Conservation (phyloP, 805 yeast species). For the Candida nitratophila region DNA sequence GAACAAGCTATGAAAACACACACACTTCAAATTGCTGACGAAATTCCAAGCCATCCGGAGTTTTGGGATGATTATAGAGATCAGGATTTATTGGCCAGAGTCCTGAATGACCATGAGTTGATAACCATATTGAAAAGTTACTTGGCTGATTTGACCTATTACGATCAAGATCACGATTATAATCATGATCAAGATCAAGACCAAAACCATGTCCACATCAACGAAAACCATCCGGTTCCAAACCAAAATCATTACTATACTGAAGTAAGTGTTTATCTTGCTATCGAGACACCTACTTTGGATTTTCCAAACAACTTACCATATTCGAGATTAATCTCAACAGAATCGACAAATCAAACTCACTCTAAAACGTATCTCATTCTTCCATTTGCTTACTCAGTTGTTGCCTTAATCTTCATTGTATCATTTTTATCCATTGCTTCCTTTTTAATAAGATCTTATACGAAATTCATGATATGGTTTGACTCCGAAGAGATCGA, state of each 20-base stretch:
- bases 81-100: not conserved
- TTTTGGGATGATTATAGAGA: not conserved
- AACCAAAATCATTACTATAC: too few species aligned
- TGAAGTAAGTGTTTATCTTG: too few species aligned
- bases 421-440: not conserved
- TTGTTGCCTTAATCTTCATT: constrained; percentile 7
- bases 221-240: too few species aligned
- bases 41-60: not conserved
- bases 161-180: not conserved
- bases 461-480: too few species aligned
- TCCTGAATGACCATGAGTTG: not conserved
- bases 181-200: too few species aligned
- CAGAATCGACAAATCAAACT: too few species aligned
- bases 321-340: too few species aligned
- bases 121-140: not conserved
- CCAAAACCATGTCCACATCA: too few species aligned
- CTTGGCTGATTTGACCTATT: not conserved
- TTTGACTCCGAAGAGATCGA: not conserved
- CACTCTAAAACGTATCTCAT: not conserved
- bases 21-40: too few species aligned
- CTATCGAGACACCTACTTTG: too few species aligned
- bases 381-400: constrained; percentile 6
- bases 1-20: too few species aligned
- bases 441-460: not conserved
- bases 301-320: too few species aligned